These are phyloP conservation scores for Corynespora cassiicola DNA, from an alignment of 2,329 filamentous ascomycete genomes.

Conservation along the genomic window DNA sequence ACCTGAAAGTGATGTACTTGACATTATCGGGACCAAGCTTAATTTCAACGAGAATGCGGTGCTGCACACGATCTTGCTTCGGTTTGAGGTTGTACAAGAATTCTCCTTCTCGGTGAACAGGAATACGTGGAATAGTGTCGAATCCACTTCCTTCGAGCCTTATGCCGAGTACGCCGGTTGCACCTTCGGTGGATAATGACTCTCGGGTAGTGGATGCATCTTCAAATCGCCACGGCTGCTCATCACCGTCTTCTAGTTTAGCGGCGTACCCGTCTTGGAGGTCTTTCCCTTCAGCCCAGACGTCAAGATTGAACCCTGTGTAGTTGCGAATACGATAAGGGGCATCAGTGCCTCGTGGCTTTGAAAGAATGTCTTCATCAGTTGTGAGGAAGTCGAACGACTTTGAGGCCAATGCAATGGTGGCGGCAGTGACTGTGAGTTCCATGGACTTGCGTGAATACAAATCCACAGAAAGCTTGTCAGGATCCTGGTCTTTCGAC, in stretches of 20 bases:
- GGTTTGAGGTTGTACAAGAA: conserved; percentile 87
- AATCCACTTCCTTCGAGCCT: conserved; percentile 93
- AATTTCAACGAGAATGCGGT: conserved; percentile 91
- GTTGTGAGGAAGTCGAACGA: conserved; percentile 88
- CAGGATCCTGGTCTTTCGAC: conserved; percentile 76
- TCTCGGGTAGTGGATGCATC: conserved; percentile 97
- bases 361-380: conserved; percentile 90
- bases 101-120: conserved; percentile 93
- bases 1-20: conserved; percentile 96
- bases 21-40: conserved; percentile 92
- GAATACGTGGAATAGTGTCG: conserved; percentile 85
- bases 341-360: conserved; percentile 88
- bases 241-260: conserved; percentile 85
- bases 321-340: conserved; percentile 95
- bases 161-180: conserved; percentile 79
- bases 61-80: conserved; percentile 81
- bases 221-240: conserved; percentile 95
- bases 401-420: conserved; percentile 91
- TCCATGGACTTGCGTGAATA: conserved; percentile 91
- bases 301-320: conserved; percentile 86
- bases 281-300: conserved; percentile 76
- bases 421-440: conserved; percentile 89
- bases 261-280: conserved; percentile 74
- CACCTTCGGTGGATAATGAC: conserved; percentile 83
- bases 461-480: conserved; percentile 81